Conservation (phyloP, 2,329 filamentous ascomycete species). For the Berkeleyomyces rouxiae region DNA sequence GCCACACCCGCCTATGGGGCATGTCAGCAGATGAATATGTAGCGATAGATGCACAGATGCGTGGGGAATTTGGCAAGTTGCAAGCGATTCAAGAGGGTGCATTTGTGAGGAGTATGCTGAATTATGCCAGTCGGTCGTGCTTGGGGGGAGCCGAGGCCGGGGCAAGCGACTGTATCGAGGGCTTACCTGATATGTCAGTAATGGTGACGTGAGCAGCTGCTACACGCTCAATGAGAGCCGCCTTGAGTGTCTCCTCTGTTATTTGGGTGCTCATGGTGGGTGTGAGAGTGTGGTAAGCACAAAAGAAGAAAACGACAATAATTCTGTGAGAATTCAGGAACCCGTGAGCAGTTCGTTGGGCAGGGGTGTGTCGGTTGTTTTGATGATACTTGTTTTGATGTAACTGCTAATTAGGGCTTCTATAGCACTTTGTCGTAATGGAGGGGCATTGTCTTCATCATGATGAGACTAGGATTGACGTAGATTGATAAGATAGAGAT, state of each 20-base stretch:
- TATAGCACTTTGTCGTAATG: background rate
- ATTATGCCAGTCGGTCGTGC: background rate
- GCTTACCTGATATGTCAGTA: slow-evolving; percentile 76
- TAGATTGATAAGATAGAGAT: slow-evolving; percentile 14
- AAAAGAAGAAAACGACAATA: background rate
- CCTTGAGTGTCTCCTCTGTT: slow-evolving; percentile 52
- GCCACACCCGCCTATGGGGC: slow-evolving; percentile 38
- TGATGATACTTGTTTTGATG: slow-evolving; percentile 1
- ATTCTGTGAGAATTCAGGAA: background rate
- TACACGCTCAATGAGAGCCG: slow-evolving; percentile 52
- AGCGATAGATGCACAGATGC: background rate
- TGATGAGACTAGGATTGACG: background rate
- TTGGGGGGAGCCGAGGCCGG: background rate
- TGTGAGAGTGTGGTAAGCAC: background rate
- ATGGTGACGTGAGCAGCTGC: slow-evolving; percentile 69
- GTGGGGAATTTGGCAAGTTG: background rate
- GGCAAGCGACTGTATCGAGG: background rate
- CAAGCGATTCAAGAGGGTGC: background rate
- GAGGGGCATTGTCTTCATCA: background rate
- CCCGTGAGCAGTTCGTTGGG: background rate
- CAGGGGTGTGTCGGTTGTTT: background rate
- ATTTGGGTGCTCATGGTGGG: slow-evolving; percentile 17
- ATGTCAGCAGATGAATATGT: slow-evolving; percentile 11
- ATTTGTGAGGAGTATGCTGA: background rate
- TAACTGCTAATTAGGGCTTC: background rate